Conservation (phyloP, 2,329 filamentous ascomycete species). For the Hypoxylon sp. region DNA sequence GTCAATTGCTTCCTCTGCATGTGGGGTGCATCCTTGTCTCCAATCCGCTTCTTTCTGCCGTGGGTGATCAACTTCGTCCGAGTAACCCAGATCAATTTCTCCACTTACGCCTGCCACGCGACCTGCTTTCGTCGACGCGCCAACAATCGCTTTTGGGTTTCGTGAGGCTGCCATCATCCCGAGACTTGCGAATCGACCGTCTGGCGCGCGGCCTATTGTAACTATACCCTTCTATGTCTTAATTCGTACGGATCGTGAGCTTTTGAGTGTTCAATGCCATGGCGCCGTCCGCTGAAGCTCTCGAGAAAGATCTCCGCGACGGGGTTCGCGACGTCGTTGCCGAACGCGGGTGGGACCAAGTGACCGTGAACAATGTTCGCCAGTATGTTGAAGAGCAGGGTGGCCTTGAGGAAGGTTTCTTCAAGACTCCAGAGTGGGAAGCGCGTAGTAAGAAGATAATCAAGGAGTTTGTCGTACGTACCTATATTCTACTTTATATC, state of each 20-base stretch:
- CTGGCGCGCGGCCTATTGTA: neutral
- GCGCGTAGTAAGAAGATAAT: conserved; percentile 71
- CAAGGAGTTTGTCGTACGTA: conserved; percentile 67
- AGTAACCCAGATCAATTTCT: conserved; percentile 21
- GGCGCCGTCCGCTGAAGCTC: conserved; percentile 59
- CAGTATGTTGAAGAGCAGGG: conserved; percentile 66
- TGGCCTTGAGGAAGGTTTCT: conserved; percentile 66
- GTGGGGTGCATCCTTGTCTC: conserved; percentile 25
- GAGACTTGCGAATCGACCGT: neutral
- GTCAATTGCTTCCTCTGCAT: conserved; percentile 25
- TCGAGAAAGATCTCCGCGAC: conserved; percentile 65
- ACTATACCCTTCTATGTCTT: neutral
- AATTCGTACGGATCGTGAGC: neutral
- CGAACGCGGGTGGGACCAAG: conserved; percentile 59
- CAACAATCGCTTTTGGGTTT: conserved; percentile 19
- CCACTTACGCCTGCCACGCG: conserved; percentile 42
- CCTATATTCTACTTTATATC: neutral
- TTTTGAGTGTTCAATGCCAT: conserved; percentile 50
- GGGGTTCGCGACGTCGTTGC: conserved; percentile 64
- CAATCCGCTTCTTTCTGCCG: conserved; percentile 5
- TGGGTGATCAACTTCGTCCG: neutral
- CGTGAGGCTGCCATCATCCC: conserved; percentile 6
- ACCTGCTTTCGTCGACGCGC: conserved; percentile 35
- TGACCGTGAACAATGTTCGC: conserved; percentile 72
- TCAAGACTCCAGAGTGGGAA: conserved; percentile 69